Conservation (phyloP, 2,329 filamentous ascomycete genomes). For the Aspergillus vadensis region DNA sequence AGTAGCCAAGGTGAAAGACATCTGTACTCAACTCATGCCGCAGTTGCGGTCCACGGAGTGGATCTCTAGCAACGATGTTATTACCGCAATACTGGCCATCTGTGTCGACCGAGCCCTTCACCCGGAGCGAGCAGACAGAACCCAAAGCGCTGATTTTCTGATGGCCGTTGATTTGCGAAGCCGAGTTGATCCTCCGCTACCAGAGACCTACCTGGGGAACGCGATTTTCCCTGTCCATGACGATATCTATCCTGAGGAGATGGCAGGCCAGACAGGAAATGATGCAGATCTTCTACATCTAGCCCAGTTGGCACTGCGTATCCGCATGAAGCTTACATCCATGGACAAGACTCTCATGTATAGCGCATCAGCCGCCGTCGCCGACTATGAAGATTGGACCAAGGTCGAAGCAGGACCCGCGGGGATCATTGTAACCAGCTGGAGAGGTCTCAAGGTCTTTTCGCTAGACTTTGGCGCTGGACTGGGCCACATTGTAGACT, state of each 20-base stretch:
- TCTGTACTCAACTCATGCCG: background rate
- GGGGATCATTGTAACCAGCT: background rate
- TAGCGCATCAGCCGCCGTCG: constrained; percentile 1
- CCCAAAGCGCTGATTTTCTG: background rate
- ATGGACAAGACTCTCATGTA: constrained; percentile 4
- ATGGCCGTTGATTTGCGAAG: constrained; percentile 8
- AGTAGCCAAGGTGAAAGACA: background rate
- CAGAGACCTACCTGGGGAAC: constrained; percentile 9
- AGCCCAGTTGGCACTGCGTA: background rate
- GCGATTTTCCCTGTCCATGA: background rate
- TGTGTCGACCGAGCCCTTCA: background rate
- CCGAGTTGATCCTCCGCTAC: constrained; percentile 3
- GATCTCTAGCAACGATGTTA: constrained; percentile 10
- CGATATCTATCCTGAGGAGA: background rate
- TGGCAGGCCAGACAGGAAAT: background rate
- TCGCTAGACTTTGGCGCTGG: background rate
- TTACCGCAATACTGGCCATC: constrained; percentile 6
- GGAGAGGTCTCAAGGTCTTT: background rate
- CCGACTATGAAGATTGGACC: constrained; percentile 8
- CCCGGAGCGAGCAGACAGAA: background rate
- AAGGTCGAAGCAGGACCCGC: background rate
- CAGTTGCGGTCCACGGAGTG: background rate
- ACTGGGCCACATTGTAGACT: background rate
- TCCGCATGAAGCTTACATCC: background rate
- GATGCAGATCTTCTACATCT: background rate